phyloP scores from a whole-genome alignment of 441 rosid genomes.

The Breynia disticha region DNA sequence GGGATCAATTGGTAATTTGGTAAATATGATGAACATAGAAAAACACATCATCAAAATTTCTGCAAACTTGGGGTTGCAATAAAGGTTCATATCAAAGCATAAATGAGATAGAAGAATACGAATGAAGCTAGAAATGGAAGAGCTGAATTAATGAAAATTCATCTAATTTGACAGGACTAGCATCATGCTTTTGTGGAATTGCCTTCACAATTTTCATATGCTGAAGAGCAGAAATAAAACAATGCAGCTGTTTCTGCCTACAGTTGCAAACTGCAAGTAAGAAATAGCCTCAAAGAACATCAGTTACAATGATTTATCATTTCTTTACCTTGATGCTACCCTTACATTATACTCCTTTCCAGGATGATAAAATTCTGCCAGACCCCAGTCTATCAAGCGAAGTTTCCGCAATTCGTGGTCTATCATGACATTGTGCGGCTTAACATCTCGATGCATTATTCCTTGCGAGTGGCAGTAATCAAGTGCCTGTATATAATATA shows the following conservation, averaged over 20 bases:
- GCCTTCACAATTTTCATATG: too few species aligned
- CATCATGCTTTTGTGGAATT: too few species aligned
- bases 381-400: conserved; percentile 95
- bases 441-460: conserved; percentile 96
- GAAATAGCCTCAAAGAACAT: neutral
- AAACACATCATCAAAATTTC: neutral
- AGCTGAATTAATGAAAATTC: too few species aligned
- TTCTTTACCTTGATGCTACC: conserved; percentile 82
- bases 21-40: neutral
- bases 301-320: neutral
- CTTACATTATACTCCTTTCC: conserved; percentile 90
- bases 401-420: conserved; percentile 95
- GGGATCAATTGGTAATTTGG: neutral
- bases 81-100: too few species aligned
- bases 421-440: conserved; percentile 97
- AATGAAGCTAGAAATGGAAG: too few species aligned
- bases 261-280: neutral
- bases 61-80: neutral
- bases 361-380: conserved; percentile 96
- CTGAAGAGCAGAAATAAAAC: too few species aligned
- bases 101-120: neutral
- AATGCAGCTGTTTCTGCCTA: too few species aligned
- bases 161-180: too few species aligned
- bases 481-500: conserved; percentile 42
- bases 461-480: conserved; percentile 98